Evolutionary conservation across 345 rosid species (phyloP), one percentile per base, ranked within the genome.

Genomic region (Eucalyptus polyanthemos): DNA sequence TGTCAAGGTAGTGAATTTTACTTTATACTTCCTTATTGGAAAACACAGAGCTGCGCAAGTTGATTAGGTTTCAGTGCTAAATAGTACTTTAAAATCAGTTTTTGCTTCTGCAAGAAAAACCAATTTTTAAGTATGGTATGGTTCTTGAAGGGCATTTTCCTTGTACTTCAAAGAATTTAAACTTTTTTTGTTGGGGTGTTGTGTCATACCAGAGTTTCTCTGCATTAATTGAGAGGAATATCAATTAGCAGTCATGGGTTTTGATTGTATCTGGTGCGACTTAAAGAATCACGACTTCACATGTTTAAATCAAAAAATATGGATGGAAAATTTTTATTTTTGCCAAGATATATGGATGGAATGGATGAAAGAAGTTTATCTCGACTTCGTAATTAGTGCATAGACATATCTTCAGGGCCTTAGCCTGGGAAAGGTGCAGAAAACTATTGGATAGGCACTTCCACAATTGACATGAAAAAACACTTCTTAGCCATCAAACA

Each of bases 1-100:
- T 96, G 99, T 93, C 99, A 98, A 95, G 99, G 99, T 97, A 87
- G 12, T 67, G 24, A 69, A 76, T 80, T 44, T 83, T 87, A 42
- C 69, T 87, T 37, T 54, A 44, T 87, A 11, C 65, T 42, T 87
- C 88, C n/a, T 54, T 40, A 40, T 21, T 76, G 47, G 9, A 76
- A 22, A 21, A 76, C 29, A 21, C 9, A 40, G 45, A 72, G 29
- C 29, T 40, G 15, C 0, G 2, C 47, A 6, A 76, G 8, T 76
- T 76, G 85, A 76, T 40, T 40, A 76, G 29, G 85, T 22, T 40
- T 76, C 47, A 76, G 85, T 76, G 47, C 47, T 76, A 76, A 76
- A 34, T 72, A 37, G 40, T 89, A 88, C 51, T 45, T 88, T 42
- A 21, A 86, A 31, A 51, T 31, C 14, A n/a, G 6, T 53, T 51